A percentile compares a stretch with the other conserved stretches of the same genome.
Evolutionary conservation across 1,139 yeast species (phyloP).

Genomic region (Blastobotrys raffinosifermentans): DNA sequence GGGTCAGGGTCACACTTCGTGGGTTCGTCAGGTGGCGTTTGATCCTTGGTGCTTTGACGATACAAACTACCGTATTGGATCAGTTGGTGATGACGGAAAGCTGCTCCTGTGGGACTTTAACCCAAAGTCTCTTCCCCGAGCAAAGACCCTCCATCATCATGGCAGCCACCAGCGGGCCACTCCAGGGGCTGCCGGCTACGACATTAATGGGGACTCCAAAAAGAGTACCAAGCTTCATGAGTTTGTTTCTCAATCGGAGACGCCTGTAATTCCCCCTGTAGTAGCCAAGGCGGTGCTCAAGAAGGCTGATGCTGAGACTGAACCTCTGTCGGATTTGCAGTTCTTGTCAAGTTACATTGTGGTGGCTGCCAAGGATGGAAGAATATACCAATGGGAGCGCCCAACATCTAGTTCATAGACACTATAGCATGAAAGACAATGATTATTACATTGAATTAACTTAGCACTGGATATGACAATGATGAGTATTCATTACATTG

Average conservation of each 20-base stretch:
- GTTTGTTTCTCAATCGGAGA: constrained; percentile 24
- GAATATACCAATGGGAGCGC: constrained; percentile 31
- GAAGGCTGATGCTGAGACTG: constrained; percentile 20
- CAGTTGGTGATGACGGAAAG: constrained; percentile 68
- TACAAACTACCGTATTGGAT: constrained; percentile 48
- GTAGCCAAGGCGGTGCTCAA: constrained; percentile 20
- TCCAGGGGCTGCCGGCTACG: constrained; percentile 2
- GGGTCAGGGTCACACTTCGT: constrained; percentile 63
- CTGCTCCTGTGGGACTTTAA: constrained; percentile 69
- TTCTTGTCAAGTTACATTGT: constrained; percentile 22
- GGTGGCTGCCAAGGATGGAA: constrained; percentile 29
- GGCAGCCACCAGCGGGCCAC: constrained; percentile 3
- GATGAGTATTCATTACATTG: too few species aligned
- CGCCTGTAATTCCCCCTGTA: constrained; percentile 28
- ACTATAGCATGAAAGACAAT: too few species aligned
- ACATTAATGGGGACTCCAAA: constrained; percentile 4
- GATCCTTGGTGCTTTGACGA: constrained; percentile 36
- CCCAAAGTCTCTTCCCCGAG: constrained; percentile 45
- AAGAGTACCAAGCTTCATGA: constrained; percentile 19
- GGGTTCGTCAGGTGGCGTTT: constrained; percentile 48
- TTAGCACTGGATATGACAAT: too few species aligned
- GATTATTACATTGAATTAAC: too few species aligned
- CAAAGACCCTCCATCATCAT: constrained; percentile 18
- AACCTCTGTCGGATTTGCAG: constrained; percentile 26
- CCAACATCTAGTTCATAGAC: too few species aligned